Conservation (phyloP, 257 asterid species). For the Echites panduratus region DNA sequence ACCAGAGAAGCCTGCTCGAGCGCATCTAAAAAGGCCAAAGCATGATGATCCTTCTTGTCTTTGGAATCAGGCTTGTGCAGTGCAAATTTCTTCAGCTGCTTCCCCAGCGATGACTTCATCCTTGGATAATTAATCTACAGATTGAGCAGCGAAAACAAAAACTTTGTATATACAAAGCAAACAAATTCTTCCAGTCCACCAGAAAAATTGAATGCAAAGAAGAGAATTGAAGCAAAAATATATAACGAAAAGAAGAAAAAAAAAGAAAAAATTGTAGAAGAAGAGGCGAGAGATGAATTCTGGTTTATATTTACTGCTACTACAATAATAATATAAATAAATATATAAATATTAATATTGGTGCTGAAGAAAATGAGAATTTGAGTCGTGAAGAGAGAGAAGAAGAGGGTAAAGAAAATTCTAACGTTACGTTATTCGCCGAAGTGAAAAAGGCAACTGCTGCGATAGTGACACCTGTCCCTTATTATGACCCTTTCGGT, state of each 20-base stretch:
- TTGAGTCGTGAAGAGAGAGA: conserved; percentile 4
- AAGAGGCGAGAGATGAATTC: not conserved
- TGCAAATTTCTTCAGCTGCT: conserved; percentile 33
- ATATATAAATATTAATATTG: not conserved
- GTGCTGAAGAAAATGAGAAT: not conserved
- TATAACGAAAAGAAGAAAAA: not conserved
- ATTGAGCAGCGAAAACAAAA: no score
- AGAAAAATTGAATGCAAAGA: not conserved
- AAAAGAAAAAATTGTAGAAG: not conserved
- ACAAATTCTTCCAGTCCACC: conserved; percentile 7
- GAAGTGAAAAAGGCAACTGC: conserved; percentile 35
- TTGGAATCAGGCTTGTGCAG: conserved; percentile 28
- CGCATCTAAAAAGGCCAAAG: conserved; percentile 24
- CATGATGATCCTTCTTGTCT: conserved; percentile 35
- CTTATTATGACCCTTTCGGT: conserved; percentile 18
- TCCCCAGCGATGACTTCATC: conserved; percentile 38
- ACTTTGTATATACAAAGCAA: not conserved
- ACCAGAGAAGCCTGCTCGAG: conserved; percentile 37
- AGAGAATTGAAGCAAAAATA: not conserved
- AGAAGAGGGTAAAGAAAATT: conserved; percentile 25
- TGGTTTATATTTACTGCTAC: not conserved
- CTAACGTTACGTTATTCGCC: conserved; percentile 55
- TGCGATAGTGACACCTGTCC: conserved; percentile 23
- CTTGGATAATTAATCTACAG: conserved; percentile 1
- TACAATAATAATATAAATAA: not conserved